Evolutionary conservation across 164 flowering plant genomes (phyloP).

Genomic region (Echeveria elegans): DNA sequence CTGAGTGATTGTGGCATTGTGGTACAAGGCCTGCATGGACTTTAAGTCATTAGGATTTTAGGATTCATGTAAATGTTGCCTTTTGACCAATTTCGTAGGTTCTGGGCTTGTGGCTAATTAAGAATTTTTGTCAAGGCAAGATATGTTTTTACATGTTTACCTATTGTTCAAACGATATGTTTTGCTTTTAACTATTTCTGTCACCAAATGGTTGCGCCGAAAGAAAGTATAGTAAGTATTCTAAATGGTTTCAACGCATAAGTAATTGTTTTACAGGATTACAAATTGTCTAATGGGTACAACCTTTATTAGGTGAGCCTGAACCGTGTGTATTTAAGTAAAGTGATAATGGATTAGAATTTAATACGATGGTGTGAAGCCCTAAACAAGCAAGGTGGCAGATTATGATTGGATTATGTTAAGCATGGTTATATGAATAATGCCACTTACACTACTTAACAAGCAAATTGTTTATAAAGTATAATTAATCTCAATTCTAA

Average conservation of each 20-base stretch:
- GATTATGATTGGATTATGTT: not conserved
- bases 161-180: not conserved
- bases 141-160: not conserved
- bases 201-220: not conserved
- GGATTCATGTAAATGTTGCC: not conserved
- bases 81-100: too few species aligned
- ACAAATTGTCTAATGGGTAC: not conserved
- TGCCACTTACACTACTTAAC: not conserved
- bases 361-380: not conserved
- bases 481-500: not conserved
- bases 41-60: not conserved
- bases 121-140: too few species aligned
- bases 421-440: not conserved
- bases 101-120: too few species aligned
- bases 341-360: not conserved
- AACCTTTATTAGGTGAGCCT: not conserved
- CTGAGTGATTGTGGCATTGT: not conserved
- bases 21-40: not conserved
- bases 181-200: not conserved
- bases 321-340: conserved; percentile 4
- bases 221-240: not conserved
- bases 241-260: not conserved
- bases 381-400: not conserved
- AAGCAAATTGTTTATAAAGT: too few species aligned
- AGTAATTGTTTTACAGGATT: not conserved